Base-by-base conservation (phyloP, 768 basidiomycete species). In the Multifurca ochricompacta region DNA sequence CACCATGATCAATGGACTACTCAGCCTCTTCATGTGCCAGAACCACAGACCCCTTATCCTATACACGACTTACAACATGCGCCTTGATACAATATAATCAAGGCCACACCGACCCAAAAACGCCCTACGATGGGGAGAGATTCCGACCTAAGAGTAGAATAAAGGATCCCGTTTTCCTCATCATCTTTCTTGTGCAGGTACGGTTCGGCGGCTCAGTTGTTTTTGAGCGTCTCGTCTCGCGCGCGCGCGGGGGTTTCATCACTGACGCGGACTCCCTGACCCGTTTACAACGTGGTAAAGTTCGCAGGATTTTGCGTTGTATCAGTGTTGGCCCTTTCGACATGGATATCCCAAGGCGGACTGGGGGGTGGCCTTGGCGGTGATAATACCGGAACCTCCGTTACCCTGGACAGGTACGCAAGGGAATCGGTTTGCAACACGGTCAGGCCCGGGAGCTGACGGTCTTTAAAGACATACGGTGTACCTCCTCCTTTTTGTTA, bases 151-250 rank as follows among this genome's bases (percentile, higher is more conserved):
- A 81, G 71, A 85, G 79, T 62, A 76, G 71, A 56, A 69, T 88
- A 30, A 87, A 89, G 53, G 88, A 91, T 67, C 80, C 81, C 2
- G 70, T 87, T 47, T 81, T 87, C 65, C 70, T 89, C 13, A 64
- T 87, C 6, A 64, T 90, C 32, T 91, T 87, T 69, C 66, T 91
- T n/a, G 70, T 81, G 1, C 81, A 85, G 70, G 82, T 88, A 51
- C 34, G 68, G 10, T 2, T 14, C 35, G 44, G n/a, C n/a, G n/a
- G n/a, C n/a, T n/a, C n/a, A n/a, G n/a, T n/a, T n/a, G n/a, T n/a
- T n/a, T n/a, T n/a, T n/a, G n/a, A n/a, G n/a, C n/a, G n/a, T n/a
- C 5, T 8, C 6, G 6, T 31, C 16, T 19, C 7, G 4, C 18
- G 9, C 7, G 45, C 16, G 23, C 11, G 23, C 41, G 40, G n/a